Percentiles rank a stretch among this genome's conserved stretches.
Evolutionary conservation across 2,329 filamentous ascomycete genomes (phyloP).

Genomic region (Neurospora crassa): DNA sequence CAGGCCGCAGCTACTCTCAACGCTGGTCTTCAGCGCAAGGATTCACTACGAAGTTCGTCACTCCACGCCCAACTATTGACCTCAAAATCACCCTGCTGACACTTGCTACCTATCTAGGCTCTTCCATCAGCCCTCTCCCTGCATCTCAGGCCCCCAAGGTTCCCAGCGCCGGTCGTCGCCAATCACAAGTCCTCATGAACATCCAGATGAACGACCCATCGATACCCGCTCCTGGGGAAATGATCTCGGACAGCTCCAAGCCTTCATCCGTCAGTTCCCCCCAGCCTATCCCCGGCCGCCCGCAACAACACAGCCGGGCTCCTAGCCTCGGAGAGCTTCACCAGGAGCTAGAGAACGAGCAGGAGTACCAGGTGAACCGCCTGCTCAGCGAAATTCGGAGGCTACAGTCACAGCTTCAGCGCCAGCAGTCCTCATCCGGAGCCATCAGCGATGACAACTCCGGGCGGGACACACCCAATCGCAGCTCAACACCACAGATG

Average conservation of each 20-base stretch:
- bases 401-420: conserved; percentile 57
- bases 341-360: conserved; percentile 69
- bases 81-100: neutral
- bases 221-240: conserved; percentile 58
- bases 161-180: conserved; percentile 45
- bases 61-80: conserved; percentile 6
- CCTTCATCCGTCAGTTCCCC: conserved; percentile 29
- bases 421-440: conserved; percentile 28
- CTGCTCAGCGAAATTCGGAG: conserved; percentile 67
- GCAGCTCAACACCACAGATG: conserved; percentile 23
- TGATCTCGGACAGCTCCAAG: conserved; percentile 40
- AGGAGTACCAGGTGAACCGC: conserved; percentile 72
- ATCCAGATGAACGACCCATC: conserved; percentile 63
- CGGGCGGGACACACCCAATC: conserved; percentile 30
- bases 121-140: conserved; percentile 41
- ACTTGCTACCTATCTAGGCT: conserved; percentile 25
- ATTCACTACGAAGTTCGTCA: conserved; percentile 46
- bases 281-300: conserved; percentile 31
- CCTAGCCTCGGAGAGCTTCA: conserved; percentile 70
- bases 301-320: conserved; percentile 53
- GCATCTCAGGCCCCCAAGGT: conserved; percentile 31
- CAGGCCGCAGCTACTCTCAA: conserved; percentile 72
- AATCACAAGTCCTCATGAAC: conserved; percentile 63
- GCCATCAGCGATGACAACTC: conserved; percentile 28
- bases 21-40: conserved; percentile 56